Conservation (phyloP, 108 stramenopile genomes). For the Stephanodiscus minutulus region DNA sequence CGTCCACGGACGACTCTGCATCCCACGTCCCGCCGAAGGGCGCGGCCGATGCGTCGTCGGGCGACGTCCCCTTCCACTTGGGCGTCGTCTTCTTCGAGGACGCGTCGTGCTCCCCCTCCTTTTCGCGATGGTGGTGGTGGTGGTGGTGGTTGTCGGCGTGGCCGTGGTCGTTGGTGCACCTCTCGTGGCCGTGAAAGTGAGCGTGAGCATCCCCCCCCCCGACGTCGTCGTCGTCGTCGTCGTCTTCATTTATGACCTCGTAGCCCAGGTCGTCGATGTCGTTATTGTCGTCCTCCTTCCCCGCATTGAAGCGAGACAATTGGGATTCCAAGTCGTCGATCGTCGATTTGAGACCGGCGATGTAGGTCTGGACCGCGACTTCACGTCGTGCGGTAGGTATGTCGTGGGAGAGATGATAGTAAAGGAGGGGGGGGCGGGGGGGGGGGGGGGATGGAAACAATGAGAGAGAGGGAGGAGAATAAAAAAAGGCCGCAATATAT, state of each 20-base stretch:
- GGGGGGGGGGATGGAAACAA: neutral
- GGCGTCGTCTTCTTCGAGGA: constrained; percentile 45
- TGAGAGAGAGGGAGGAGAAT: neutral
- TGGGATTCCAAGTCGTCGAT: constrained; percentile 42
- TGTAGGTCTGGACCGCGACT: constrained; percentile 52
- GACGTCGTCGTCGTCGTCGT: neutral
- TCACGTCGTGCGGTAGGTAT: neutral
- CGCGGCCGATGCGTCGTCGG: constrained; percentile 52
- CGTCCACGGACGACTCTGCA: constrained; percentile 65
- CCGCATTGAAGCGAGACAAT: constrained; percentile 7
- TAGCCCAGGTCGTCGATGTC: constrained; percentile 4
- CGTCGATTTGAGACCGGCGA: constrained; percentile 49
- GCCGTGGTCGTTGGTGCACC: constrained; percentile 45
- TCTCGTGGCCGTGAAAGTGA: constrained; percentile 84
- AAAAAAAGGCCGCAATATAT: neutral
- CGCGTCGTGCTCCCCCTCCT: neutral
- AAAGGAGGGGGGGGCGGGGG: neutral
- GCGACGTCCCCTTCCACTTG: constrained; percentile 71
- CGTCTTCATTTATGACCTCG: neutral
- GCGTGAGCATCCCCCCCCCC: constrained; percentile 66
- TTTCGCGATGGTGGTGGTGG: constrained; percentile 6
- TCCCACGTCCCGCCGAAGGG: constrained; percentile 80
- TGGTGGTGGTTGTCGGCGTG: constrained; percentile 25
- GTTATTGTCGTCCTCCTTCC: neutral
- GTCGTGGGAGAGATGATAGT: neutral